Base-by-base conservation (phyloP, 108 stramenopile species). In the Conticribra guillardii region DNA sequence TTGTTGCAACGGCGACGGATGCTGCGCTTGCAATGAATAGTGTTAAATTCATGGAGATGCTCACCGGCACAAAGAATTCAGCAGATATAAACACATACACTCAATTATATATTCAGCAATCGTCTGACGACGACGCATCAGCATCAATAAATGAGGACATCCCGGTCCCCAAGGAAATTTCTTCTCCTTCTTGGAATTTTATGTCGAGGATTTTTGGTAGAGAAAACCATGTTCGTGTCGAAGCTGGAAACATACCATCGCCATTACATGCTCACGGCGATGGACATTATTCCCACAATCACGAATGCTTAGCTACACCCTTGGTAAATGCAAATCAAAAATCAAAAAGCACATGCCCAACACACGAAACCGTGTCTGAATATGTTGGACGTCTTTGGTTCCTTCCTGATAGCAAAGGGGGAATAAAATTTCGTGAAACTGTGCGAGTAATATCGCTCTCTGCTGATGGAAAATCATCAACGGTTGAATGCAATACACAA, bases 21-120 rank as follows among this genome's bases (percentile, higher is more conserved):
- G 74, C 74, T 3, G 74, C 74, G 9, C 29, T 68, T 67, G 74
- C 74, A 21, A 45, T 76, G 55, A 76, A 76, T 24, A 68, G 60
- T 46, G 54, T 76, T 47, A 15, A 30, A 14, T 76, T 76, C 26
- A 68, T 76, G 34, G 41, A 67, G 27, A 54, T 60, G 30, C 54
- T 76, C 15, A 28, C 41, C 4, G 59, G 60, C 4, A 31, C 34
- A 7, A 76, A 76, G 46, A 67, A 62, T 16, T 46, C 60, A 3
- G 61, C 41, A 26, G 54, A 76, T 56, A 32, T 76, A 30, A 48
- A 57, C 37, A 67, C 67, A 1, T 76, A 62, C n/a, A 76, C 66
- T 19, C 74, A 68, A 63, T 46, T 24, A 31, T 15, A n/a, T n/a
- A n/a, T n/a, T n/a, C n/a, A 15, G 28, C 27, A 45, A 24, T 34